These are phyloP conservation scores for Colletotrichum higginsianum DNA, from an alignment of 2,329 filamentous ascomycete species.

Conservation along the genomic window DNA sequence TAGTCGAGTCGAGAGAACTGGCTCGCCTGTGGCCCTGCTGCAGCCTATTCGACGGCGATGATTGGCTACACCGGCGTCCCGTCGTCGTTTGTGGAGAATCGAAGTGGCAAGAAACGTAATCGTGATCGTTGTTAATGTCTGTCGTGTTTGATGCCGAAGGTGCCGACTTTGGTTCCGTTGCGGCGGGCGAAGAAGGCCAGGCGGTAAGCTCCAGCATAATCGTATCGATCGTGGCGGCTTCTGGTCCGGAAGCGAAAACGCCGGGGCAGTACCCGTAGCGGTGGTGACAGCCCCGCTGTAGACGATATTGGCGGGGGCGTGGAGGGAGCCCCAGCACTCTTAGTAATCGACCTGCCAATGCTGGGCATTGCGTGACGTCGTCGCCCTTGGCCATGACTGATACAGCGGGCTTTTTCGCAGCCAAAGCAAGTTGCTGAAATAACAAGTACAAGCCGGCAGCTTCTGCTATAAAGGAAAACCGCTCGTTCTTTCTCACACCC, in stretches of 20 bases:
- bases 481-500: not conserved
- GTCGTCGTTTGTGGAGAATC: not conserved
- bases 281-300: constrained; percentile 28
- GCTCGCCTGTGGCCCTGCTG: constrained; percentile 28
- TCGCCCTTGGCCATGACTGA: constrained; percentile 29
- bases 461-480: not conserved
- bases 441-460: not conserved
- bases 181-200: constrained; percentile 29
- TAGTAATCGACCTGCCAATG: constrained; percentile 52
- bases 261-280: not conserved
- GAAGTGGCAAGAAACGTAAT: constrained; percentile 1
- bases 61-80: constrained; percentile 4
- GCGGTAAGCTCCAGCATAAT: constrained; percentile 29
- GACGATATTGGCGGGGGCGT: constrained; percentile 14
- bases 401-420: constrained; percentile 2
- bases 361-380: constrained; percentile 41
- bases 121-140: not conserved
- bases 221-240: constrained; percentile 26
- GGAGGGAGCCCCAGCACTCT: constrained; percentile 46
- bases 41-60: constrained; percentile 12
- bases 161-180: constrained; percentile 16
- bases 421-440: not conserved
- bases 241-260: constrained; percentile 21
- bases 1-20: constrained; percentile 36
- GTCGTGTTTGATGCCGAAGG: constrained; percentile 7